phyloP scores from a whole-genome alignment of 2,329 filamentous ascomycete genomes.

The Alternaria burnsii region DNA sequence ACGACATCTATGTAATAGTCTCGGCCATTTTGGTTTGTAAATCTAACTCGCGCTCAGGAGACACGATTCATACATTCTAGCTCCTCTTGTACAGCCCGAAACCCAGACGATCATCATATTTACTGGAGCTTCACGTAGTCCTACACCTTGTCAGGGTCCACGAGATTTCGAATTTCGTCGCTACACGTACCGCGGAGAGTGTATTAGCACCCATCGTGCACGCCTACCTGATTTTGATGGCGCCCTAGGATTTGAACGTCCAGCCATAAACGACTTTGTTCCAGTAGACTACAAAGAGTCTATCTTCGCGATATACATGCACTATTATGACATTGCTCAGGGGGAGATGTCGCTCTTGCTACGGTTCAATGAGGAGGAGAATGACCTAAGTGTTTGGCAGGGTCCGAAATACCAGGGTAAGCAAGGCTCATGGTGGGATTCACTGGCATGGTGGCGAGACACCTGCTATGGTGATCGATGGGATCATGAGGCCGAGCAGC shows the following conservation, averaged over 20 bases:
- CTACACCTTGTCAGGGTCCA: neutral
- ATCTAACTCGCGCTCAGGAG: constrained; percentile 6
- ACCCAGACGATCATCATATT: constrained; percentile 24
- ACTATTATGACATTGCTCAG: neutral
- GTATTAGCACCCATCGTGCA: neutral
- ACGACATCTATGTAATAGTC: neutral
- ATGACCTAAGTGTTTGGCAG: constrained; percentile 14
- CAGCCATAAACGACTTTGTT: neutral
- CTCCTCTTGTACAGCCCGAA: constrained; percentile 22
- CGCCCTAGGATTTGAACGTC: neutral
- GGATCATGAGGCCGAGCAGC: neutral
- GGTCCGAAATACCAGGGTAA: neutral
- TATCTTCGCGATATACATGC: constrained; percentile 4
- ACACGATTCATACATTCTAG: neutral
- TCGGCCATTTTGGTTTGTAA: neutral
- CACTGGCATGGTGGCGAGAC: constrained; percentile 28
- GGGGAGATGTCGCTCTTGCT: neutral
- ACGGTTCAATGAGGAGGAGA: constrained; percentile 24
- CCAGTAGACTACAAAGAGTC: constrained; percentile 9
- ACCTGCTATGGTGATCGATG: constrained; percentile 9
- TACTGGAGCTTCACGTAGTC: neutral
- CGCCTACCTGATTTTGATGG: neutral
- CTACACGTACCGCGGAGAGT: constrained; percentile 26
- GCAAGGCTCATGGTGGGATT: neutral
- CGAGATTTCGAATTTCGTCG: constrained; percentile 4